Base-by-base conservation (phyloP, 352 stramenopile genomes). In the Pythium aristosporum region DNA sequence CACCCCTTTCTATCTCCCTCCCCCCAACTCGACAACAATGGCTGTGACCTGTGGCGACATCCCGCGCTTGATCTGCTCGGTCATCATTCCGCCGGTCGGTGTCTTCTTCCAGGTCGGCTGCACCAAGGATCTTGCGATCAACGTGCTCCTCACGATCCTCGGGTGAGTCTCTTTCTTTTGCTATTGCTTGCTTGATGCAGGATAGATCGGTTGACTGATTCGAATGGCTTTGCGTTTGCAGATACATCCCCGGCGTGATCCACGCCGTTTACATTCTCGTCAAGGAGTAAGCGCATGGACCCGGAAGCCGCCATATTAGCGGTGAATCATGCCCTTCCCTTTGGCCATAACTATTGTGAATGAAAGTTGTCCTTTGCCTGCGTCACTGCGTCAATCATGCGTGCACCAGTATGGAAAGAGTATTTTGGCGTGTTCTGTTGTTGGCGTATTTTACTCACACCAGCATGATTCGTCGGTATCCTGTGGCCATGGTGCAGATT, bases 251-350 rank as follows among this genome's bases (percentile, higher is more conserved):
- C 10, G 80, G 80, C 18, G 58, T 89, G 57, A 79, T 89, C 61
- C 80, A 89, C 60, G 80, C 80, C 25, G 77, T 89, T 47, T 89
- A 85, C 67, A 89, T 89, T 56, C 69, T 89, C 23, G 76, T 86
- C 54, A 85, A 79, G 64, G 74, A 88, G 67, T 89, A 76, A 48
- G 42, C 42, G 36, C 36, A 16, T 42, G 15, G 36, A 42, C 7
- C 7, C 36, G 36, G 36, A 41, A 41, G 36, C 36, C 2, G 36
- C 25, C 25, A 7, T 42, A 2, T 5, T 42, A 5, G 9, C 15
- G 36, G 6, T 5, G 15, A 18, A 7, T 42, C 36, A 16, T 42
- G 9, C 36, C 10, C 36, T 42, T 42, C 2, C 36, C 15, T 42
- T 42, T 6, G 9, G 5, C 5, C 36, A 11, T 42, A 42, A 16